A percentile compares a stretch with the other conserved stretches of the same genome.
phyloP scores from a whole-genome alignment of 2,329 filamentous ascomycete species.

The Rachicladosporium sp. region DNA sequence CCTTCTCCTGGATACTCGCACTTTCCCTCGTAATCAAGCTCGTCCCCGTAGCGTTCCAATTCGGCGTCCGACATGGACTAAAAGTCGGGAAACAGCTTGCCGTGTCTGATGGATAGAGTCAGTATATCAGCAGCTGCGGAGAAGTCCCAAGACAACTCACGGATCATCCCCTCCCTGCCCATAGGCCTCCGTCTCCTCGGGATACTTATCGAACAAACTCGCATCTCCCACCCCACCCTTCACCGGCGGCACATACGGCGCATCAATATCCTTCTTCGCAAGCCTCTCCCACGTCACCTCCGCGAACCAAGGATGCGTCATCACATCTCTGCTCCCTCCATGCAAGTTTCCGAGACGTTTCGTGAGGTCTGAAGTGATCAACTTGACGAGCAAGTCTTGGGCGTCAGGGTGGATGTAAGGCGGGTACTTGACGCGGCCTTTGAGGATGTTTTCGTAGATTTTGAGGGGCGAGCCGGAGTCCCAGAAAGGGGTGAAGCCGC shows the following conservation, averaged over 20 bases:
- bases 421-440: constrained; percentile 91
- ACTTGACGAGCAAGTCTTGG: constrained; percentile 77
- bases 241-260: constrained; percentile 91
- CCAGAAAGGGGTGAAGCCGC: constrained; percentile 98
- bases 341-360: constrained; percentile 92
- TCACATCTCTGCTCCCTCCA: constrained; percentile 81
- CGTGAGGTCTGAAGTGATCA: constrained; percentile 90
- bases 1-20: too few relatives aligned
- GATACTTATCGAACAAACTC: constrained; percentile 95
- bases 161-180: constrained; percentile 67
- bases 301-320: constrained; percentile 89
- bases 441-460: constrained; percentile 98
- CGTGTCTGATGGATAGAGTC: constrained; percentile 43
- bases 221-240: constrained; percentile 88
- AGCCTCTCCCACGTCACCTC: constrained; percentile 97
- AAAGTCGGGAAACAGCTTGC: constrained; percentile 65
- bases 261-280: constrained; percentile 92
- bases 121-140: constrained; percentile 3
- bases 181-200: constrained; percentile 91
- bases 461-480: constrained; percentile 96
- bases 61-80: constrained; percentile 20
- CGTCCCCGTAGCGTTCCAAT: too few relatives aligned
- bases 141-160: constrained; percentile 47
- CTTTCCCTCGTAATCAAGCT: too few relatives aligned
- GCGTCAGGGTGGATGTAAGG: constrained; percentile 91